Base-by-base conservation (phyloP, 208 protist genomes). In the Acanthamoeba sp. region DNA sequence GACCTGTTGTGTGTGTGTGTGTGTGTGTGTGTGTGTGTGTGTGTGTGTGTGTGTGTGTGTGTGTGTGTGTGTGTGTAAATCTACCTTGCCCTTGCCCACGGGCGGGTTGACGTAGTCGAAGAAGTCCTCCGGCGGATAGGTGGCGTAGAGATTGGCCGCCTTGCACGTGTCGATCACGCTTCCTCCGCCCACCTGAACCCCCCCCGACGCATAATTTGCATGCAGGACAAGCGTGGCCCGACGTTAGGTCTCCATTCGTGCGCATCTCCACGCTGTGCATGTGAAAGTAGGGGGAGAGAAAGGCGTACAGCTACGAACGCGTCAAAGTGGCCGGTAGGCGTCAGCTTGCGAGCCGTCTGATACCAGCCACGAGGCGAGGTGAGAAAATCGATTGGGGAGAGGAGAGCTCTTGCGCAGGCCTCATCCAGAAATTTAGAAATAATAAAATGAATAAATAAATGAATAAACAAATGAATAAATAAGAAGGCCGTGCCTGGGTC, bases 21-120 rank as follows among this genome's bases (percentile, higher is more conserved):
- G 42, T 10, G 42, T 10, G 3, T 10, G 42, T 48, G 42, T 48
- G 10, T 48, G 42, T 48, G 42, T 48, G 42, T 48, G 42, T 48
- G 42, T 48, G 10, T 48, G 42, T 48, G 42, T 48, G 42, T 3
- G 6, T 14, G 3, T 3, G 42, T 48, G 42, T 48, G 10, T 10
- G 42, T 48, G 10, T 48, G 42, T 48, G 42, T 48, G 42, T 3
- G 6, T 14, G 3, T 3, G 42, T 48, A 10, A 14, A 48, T 10
- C 6, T 36, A 80, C 87, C 27, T 69, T 38, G 34, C 95, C 95
- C 52, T 96, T 96, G 32, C 96, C 96, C 22, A 97, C 73, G 7
- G 95, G 95, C 55, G 95, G 40, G 55, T 97, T 97, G 10, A 97
- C 95, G 84, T 96, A 97, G 40, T 96, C 95, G 10, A 96, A 90